These are phyloP conservation scores for Pichia ethanolica DNA, from an alignment of 805 yeast species.

Conservation along the genomic window DNA sequence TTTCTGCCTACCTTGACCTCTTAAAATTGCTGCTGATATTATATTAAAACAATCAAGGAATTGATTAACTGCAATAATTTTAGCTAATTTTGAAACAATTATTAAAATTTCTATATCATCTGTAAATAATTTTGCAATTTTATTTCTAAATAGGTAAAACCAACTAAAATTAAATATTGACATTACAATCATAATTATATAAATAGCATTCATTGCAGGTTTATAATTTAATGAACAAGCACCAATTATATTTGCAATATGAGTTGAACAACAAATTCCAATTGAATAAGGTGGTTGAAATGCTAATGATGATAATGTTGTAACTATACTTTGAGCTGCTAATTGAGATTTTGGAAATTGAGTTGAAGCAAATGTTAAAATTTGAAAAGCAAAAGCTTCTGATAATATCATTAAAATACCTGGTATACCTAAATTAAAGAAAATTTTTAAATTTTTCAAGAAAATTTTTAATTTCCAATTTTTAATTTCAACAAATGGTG, in stretches of 20 bases:
- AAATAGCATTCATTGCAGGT: conserved; percentile 32
- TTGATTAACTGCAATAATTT: conserved; percentile 45
- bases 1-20: conserved; percentile 50
- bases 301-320: conserved; percentile 40
- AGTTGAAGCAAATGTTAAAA: conserved; percentile 43
- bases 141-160: conserved; percentile 30
- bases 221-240: conserved; percentile 33
- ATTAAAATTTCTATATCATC: conserved; percentile 31
- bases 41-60: conserved; percentile 41
- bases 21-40: conserved; percentile 38
- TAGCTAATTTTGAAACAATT: conserved; percentile 33
- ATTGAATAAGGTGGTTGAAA: conserved; percentile 48
- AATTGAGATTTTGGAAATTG: conserved; percentile 39
- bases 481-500: conserved; percentile 9
- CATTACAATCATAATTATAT: conserved; percentile 23
- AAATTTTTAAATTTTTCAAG: conserved; percentile 15
- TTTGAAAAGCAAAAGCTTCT: conserved; percentile 49
- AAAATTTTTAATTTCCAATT: conserved; percentile 27
- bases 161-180: conserved; percentile 34
- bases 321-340: conserved; percentile 47
- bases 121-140: conserved; percentile 36
- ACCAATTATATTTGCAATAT: conserved; percentile 49
- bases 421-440: conserved; percentile 41
- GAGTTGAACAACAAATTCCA: conserved; percentile 43
- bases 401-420: conserved; percentile 51